These are phyloP conservation scores for Rhizopogon roseolus DNA, from an alignment of 768 basidiomycete species.

Conservation along the genomic window DNA sequence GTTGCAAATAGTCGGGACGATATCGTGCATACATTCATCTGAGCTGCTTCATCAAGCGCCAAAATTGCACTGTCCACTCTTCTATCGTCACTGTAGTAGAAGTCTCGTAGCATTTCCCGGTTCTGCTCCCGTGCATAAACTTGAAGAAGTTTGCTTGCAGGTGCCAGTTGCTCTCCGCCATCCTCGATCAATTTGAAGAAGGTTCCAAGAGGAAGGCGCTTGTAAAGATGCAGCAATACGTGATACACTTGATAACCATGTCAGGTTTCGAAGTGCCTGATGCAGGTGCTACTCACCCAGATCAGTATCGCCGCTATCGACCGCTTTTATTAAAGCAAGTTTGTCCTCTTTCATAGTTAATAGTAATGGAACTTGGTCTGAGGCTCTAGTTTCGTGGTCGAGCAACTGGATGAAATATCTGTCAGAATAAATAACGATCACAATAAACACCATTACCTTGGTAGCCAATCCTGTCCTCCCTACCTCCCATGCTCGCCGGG, in stretches of 20 bases:
- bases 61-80: conserved; percentile 91
- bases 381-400: conserved; percentile 85
- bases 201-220: conserved; percentile 76
- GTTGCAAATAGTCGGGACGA: neutral
- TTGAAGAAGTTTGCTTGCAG: conserved; percentile 77
- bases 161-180: conserved; percentile 67
- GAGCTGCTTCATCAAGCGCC: conserved; percentile 75
- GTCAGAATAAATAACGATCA: neutral
- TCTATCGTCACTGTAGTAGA: conserved; percentile 96
- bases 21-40: conserved; percentile 48
- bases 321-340: conserved; percentile 81
- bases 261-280: neutral
- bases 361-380: conserved; percentile 91
- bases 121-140: conserved; percentile 91
- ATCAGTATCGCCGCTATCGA: conserved; percentile 94
- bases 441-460: conserved; percentile 44
- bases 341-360: conserved; percentile 93
- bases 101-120: conserved; percentile 88
- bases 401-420: conserved; percentile 51
- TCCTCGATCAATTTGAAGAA: conserved; percentile 96
- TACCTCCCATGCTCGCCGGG: conserved; percentile 88
- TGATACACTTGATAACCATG: conserved; percentile 67
- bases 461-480: conserved; percentile 79
- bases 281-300: conserved; percentile 51
- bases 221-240: conserved; percentile 84